These are phyloP conservation scores for Hypoxylon sp. DNA, from an alignment of 2,329 filamentous ascomycete species.

Conservation along the genomic window DNA sequence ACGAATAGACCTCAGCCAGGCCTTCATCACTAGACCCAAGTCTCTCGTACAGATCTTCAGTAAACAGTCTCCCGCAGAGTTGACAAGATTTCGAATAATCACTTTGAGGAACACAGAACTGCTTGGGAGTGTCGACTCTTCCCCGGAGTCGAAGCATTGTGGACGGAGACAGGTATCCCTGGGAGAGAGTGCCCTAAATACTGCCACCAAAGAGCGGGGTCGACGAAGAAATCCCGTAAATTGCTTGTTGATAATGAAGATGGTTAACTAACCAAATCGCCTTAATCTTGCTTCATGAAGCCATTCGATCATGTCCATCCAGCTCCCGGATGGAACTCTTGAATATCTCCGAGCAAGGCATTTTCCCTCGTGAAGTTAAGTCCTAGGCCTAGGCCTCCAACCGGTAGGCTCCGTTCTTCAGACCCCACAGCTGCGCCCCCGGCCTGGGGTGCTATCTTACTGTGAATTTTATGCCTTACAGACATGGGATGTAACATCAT, in stretches of 20 bases:
- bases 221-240: background rate
- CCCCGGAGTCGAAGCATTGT: constrained; percentile 9
- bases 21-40: constrained; percentile 2
- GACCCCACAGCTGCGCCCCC: constrained; percentile 7
- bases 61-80: constrained; percentile 11
- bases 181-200: too few species aligned
- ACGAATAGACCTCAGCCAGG: constrained; percentile 10
- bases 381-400: background rate
- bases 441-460: background rate
- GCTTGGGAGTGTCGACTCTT: constrained; percentile 6
- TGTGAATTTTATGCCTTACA: constrained; percentile 8
- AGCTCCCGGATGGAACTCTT: background rate
- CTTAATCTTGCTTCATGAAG: background rate
- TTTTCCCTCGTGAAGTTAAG: background rate
- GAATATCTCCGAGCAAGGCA: background rate
- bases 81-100: background rate
- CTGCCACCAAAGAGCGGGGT: background rate
- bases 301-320: background rate
- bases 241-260: background rate
- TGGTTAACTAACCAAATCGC: background rate
- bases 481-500: background rate
- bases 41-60: constrained; percentile 8
- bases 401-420: background rate
- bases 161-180: background rate
- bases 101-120: background rate